These are phyloP conservation scores for Centella asiatica DNA, from an alignment of 129 eudicot genomes.

Conservation along the genomic window DNA sequence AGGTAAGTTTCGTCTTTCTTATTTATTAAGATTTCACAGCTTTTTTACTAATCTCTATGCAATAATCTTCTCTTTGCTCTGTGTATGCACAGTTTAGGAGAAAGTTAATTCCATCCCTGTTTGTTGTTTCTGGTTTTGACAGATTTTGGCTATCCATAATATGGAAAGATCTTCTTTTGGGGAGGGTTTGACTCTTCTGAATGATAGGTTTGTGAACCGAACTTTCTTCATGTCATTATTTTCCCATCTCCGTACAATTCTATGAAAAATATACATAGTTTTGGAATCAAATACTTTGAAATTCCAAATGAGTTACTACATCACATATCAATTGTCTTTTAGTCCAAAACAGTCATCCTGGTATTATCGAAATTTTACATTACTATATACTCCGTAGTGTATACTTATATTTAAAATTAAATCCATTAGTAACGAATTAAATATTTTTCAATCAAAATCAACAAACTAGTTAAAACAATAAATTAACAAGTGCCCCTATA, in stretches of 20 bases:
- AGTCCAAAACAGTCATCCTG: no score
- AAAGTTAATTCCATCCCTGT: background rate
- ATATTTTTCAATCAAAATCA: background rate
- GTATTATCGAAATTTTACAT: no score
- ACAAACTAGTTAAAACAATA: no score
- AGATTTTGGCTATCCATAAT: slow-evolving; percentile 50
- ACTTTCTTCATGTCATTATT: background rate
- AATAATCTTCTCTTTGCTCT: background rate
- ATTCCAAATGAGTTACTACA: no score
- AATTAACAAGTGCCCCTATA: no score
- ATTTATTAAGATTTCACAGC: background rate
- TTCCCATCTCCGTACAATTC: background rate
- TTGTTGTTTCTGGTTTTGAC: slow-evolving; percentile 19
- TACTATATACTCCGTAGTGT: no score
- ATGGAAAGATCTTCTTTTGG: slow-evolving; percentile 62
- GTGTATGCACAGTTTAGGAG: background rate
- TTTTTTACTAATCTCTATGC: background rate
- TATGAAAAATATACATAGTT: background rate
- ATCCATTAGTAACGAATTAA: background rate
- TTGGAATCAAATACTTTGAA: no score
- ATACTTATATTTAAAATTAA: no score
- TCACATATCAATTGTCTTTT: no score
- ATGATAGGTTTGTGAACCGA: slow-evolving; percentile 46
- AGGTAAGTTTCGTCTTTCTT: slow-evolving; percentile 44
- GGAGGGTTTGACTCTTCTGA: slow-evolving; percentile 89